Base-by-base conservation (phyloP, 352 stramenopile genomes). In the Phytophthora macrochlamydospora region DNA sequence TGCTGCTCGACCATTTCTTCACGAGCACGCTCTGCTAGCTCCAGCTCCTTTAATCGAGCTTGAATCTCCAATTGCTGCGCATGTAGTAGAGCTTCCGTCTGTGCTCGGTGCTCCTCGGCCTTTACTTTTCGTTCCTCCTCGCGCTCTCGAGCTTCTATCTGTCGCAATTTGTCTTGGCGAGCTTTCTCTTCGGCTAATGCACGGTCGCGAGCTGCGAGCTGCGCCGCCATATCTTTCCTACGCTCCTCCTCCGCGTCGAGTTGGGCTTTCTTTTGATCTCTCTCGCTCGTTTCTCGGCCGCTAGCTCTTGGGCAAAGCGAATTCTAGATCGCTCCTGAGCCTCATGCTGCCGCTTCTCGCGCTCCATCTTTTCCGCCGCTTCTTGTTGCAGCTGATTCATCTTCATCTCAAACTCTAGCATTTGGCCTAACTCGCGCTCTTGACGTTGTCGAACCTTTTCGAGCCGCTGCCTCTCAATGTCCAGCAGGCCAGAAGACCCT, bases 381-480 rank as follows among this genome's bases (percentile, higher is more conserved):
- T 91, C 81, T 56, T 94, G 77, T 54, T 97, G 88, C 14, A 95
- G 72, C 46, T 83, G 79, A 66, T 79, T 92, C 87, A 95, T 93
- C 61, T 97, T 96, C 57, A 96, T 90, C 67, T 97, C 91, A 54
- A 95, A 97, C 44, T 92, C 81, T n/a, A 97, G 79, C 85, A 97
- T 95, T 80, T 97, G 91, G 55, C 95, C 89, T 0, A 97, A 68
- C 51, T 94, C 87, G 1, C 83, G 82, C 55, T 96, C 83, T 69
- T 94, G 86, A 2, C 86, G 81, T 11, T 82, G 68, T 49, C 85
- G 78, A 18, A 95, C 70, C 48, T 95, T 95, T 53, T 92, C 85
- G 2, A 95, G 73, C 30, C 88, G 72, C 32, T 81, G 73, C 6
- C 81, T 65, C 60, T 95, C 88, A 32, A 94, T 77, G 8, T 93